Conservation (phyloP, 371 early-diverging fungal species). For the Apophysomyces trapeziformis region DNA sequence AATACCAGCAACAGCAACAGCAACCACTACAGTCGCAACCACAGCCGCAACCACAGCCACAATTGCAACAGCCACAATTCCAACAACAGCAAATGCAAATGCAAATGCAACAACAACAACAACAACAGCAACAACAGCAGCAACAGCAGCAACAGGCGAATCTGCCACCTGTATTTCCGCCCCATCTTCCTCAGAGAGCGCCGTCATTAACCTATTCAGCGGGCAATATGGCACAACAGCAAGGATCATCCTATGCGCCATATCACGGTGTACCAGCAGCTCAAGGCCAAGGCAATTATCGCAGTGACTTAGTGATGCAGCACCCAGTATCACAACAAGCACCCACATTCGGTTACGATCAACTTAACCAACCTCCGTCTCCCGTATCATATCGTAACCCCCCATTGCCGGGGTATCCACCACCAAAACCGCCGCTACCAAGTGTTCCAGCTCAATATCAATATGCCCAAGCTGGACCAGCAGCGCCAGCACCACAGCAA, state of each 20-base stretch:
- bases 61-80: conserved; percentile 11
- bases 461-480: conserved; percentile 24
- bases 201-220: conserved; percentile 4
- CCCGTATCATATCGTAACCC: conserved; percentile 20
- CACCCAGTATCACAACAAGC: conserved; percentile 25
- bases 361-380: conserved; percentile 29
- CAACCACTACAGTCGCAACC: not conserved
- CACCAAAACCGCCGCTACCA: conserved; percentile 22
- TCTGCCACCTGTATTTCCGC: conserved; percentile 1
- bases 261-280: conserved; percentile 20
- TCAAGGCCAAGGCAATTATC: conserved; percentile 16
- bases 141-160: not conserved
- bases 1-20: not conserved
- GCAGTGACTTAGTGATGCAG: conserved; percentile 7
- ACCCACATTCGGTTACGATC: conserved; percentile 27
- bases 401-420: conserved; percentile 29
- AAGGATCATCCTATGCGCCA: not conserved
- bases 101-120: not conserved
- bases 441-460: conserved; percentile 22
- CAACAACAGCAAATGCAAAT: not conserved
- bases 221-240: conserved; percentile 11
- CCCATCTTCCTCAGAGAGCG: conserved; percentile 2
- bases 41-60: conserved; percentile 6
- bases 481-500: conserved; percentile 17
- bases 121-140: not conserved